Base-by-base conservation (phyloP, 2,329 filamentous ascomycete species). In the Fusarium xylarioides region DNA sequence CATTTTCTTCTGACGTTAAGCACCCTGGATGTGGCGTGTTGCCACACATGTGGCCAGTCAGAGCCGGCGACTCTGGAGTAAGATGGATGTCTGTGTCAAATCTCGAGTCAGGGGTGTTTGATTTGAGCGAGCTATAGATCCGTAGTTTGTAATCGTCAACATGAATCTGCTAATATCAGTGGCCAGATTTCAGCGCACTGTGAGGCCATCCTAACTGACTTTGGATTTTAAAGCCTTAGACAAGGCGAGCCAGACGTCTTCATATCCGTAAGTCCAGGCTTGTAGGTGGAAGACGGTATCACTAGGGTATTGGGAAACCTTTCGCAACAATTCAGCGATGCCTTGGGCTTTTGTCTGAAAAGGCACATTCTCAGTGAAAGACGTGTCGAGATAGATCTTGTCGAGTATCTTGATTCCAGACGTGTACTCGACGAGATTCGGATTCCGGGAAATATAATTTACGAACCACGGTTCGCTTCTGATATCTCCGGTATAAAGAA, bases 401-500 rank as follows among this genome's bases (percentile, higher is more conserved):
- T 97, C 92, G 4, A 98, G 84, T 0, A 82, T 87, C 76, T 90
- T 93, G 30, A 90, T 80, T 2, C 92, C 90, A 11, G 85, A 83
- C 0, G 91, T 88, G 76, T 95, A 98, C 62, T 95, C 92, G 11
- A 97, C 82, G 26, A 98, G 82, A 23, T 89, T 81, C 0, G 95
- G 95, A 71, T 92, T 92, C 55, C 93, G 88, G 0, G 88, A 84
- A 26, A 98, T 83, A 5, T 89, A 86, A 71, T 93, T 91, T 14
- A 98, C 91, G 87, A 94, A 97, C 93, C 94, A 97, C 9, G 89
- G 86, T 77, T 98, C 95, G 60, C 93, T 91, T 73, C 95, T 89
- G 44, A 97, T 91, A 77, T 98, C 95, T 10, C 95, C 95, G 0
- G 95, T 97, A 78, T 98, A 98, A 0, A 98, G 83, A 4, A 97